Base-by-base conservation (phyloP, 495 filamentous ascomycete genomes). In the Penicillium lagena region DNA sequence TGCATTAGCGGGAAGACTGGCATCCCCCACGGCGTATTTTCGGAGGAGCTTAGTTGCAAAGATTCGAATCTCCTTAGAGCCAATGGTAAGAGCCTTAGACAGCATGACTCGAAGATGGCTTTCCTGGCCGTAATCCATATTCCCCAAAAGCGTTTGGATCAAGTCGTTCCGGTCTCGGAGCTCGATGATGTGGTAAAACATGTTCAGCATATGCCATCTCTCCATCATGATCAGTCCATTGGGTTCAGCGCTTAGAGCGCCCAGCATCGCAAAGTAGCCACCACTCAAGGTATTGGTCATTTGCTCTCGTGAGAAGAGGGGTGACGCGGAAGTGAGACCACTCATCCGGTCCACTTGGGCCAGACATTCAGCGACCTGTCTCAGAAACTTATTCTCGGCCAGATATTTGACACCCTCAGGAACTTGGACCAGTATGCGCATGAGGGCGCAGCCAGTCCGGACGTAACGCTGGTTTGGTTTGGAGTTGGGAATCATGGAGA, bases 181-280 rank as follows among this genome's bases (percentile, higher is more conserved):
- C 55, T 97, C 94, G 43, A 95, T 79, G 54, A 98, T 93, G 58
- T 96, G 91, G 60, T 98, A 98, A 71, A 96, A 90, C 88, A 97
- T 97, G 63, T 96, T 97, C 59, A 95, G 84, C 75, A 97, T 91
- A 49, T 87, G 87, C 90, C 91, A 97, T 50, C 89, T 75, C 57
- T 95, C 90, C 62, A 98, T 82, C 79, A 97, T 95, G 51, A 81
- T 77, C 27, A 96, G 74, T 1, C 93, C 93, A 46, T 81, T 86
- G 0, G 73, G 63, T 60, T 95, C 88, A 35, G 81, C 82, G 58
- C 85, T 96, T 46, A 98, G 60, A 11, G 83, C 81, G 10, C 93
- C 93, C 7, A 98, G 70, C 69, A 98, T 86, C 12, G 88, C 80
- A 66, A 98, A 97, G 56, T 98, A 98, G 6, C 94, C 93, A 30